phyloP scores from a whole-genome alignment of 1,139 yeast genomes.

The Scheffersomyces titani region DNA sequence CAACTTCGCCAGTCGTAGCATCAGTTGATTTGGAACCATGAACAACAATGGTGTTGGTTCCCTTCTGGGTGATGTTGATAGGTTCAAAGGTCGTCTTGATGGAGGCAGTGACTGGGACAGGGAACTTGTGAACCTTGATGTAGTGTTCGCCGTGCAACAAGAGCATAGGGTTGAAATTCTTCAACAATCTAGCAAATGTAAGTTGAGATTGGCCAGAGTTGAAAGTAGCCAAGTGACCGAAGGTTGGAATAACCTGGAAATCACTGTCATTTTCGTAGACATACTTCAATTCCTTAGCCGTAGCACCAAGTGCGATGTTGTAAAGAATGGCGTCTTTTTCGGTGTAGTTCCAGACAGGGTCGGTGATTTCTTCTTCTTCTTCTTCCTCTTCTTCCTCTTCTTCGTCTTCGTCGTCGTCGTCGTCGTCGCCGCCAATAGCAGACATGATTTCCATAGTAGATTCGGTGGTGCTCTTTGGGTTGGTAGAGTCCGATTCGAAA shows the following conservation, averaged over 20 bases:
- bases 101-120: conserved; percentile 73
- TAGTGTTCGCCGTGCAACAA: conserved; percentile 96
- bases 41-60: conserved; percentile 81
- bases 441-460: conserved; percentile 76
- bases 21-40: conserved; percentile 76
- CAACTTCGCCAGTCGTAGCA: conserved; percentile 62
- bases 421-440: conserved; percentile 58
- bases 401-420: conserved; percentile 49
- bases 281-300: conserved; percentile 72
- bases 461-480: conserved; percentile 70
- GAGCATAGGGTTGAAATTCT: conserved; percentile 85
- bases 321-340: conserved; percentile 79
- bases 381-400: conserved; percentile 52
- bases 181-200: conserved; percentile 60
- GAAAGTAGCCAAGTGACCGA: conserved; percentile 80
- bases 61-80: conserved; percentile 79
- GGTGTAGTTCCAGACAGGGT: conserved; percentile 50
- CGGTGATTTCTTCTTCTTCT: conserved; percentile 54
- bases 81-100: conserved; percentile 66
- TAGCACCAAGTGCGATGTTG: conserved; percentile 90
- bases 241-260: conserved; percentile 90
- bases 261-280: conserved; percentile 75
- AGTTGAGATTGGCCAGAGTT: conserved; percentile 53
- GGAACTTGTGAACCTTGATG: conserved; percentile 74
- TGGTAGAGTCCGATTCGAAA: conserved; percentile 60